Evolutionary conservation across 305 asterid genomes (phyloP).

Genomic region (Fraxinus angustifolia): DNA sequence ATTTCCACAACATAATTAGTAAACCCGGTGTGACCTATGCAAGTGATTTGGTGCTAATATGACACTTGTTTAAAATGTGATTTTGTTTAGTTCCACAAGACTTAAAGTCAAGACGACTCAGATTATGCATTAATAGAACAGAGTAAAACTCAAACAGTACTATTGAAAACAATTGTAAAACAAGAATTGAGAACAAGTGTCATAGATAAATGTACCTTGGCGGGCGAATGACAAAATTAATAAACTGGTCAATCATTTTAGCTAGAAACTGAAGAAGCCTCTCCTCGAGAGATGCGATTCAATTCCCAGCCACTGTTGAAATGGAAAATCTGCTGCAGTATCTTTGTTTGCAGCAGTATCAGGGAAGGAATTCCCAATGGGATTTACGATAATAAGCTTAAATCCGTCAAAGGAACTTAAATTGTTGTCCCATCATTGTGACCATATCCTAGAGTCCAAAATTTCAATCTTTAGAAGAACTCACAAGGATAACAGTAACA

Average conservation of each 20-base stretch:
- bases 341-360: constrained; percentile 11
- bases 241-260: constrained; percentile 91
- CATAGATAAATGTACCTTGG: constrained; percentile 55
- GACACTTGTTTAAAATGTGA: not conserved
- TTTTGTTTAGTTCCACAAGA: constrained; percentile 1
- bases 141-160: not conserved
- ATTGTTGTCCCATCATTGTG: not conserved
- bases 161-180: not conserved
- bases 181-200: not conserved
- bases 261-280: constrained; percentile 21
- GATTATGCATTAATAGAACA: not conserved
- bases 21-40: not conserved
- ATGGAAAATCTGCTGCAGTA: constrained; percentile 16
- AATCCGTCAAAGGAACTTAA: constrained; percentile 21
- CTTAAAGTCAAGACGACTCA: not conserved
- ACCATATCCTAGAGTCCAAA: not conserved
- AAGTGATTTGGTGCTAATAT: constrained; percentile 7
- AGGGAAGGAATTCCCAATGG: constrained; percentile 15
- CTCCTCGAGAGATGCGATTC: constrained; percentile 5
- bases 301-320: constrained; percentile 24
- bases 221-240: constrained; percentile 94
- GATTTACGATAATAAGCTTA: constrained; percentile 10
- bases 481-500: constrained; percentile 19
- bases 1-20: constrained; percentile 6
- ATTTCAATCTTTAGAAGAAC: not conserved